Conservation (phyloP, 1,139 yeast species). For the Meyerozyma carpophila region DNA sequence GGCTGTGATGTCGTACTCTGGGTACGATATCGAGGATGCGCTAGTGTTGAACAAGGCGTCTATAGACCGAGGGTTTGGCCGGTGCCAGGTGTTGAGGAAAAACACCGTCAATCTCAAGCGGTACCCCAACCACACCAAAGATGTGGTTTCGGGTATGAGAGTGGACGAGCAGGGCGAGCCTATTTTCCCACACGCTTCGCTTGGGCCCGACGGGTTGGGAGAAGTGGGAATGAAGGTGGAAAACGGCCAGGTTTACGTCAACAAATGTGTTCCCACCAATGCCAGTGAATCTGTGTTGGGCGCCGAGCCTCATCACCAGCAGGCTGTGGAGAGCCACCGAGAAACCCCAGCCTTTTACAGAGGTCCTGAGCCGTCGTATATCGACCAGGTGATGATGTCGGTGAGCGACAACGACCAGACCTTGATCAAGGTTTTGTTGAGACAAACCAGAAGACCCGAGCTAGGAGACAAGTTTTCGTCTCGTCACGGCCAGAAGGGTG, state of each 20-base stretch:
- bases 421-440: conserved; percentile 77
- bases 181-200: conserved; percentile 75
- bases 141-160: conserved; percentile 85
- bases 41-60: conserved; percentile 89
- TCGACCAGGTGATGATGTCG: conserved; percentile 97
- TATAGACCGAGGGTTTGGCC: conserved; percentile 93
- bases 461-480: conserved; percentile 96
- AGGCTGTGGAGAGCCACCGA: conserved; percentile 55
- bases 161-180: conserved; percentile 77
- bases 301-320: conserved; percentile 28
- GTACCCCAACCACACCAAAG: conserved; percentile 91
- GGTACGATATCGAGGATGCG: conserved; percentile 99
- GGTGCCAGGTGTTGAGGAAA: conserved; percentile 95
- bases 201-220: conserved; percentile 95
- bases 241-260: conserved; percentile 90
- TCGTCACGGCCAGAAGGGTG: conserved; percentile 93
- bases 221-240: conserved; percentile 91
- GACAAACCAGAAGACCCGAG: conserved; percentile 98
- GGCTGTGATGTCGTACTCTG: conserved; percentile 98
- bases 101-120: conserved; percentile 85
- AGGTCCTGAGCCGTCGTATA: conserved; percentile 93
- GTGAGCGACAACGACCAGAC: conserved; percentile 95
- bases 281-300: conserved; percentile 70
- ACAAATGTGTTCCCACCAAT: conserved; percentile 86
- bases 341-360: conserved; percentile 90